Percentiles rank a stretch among this genome's conserved stretches.
Conservation (phyloP, 345 rosid genomes). For the Eucalyptus coolabah region DNA sequence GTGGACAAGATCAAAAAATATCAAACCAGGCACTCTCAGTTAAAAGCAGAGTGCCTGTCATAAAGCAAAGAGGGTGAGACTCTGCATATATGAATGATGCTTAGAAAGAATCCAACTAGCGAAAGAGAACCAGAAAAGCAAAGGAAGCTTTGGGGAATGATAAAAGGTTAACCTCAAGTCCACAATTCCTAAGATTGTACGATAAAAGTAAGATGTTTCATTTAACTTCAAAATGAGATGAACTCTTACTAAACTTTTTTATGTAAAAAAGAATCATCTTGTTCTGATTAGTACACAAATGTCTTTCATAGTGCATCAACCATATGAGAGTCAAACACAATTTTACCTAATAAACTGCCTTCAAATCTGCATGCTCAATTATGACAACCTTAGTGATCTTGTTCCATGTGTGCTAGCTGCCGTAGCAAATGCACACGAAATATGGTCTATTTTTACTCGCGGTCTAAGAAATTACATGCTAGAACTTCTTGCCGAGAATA, state of each 20-base stretch:
- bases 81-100: background rate
- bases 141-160: background rate
- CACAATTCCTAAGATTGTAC: background rate
- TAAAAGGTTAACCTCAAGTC: background rate
- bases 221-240: background rate
- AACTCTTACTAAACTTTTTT: background rate
- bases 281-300: background rate
- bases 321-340: background rate
- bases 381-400: background rate
- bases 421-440: background rate
- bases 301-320: background rate
- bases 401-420: background rate
- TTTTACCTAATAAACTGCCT: background rate
- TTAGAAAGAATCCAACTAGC: background rate
- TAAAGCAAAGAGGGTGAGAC: background rate
- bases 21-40: background rate
- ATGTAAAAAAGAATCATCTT: background rate
- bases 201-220: background rate
- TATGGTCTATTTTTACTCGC: background rate
- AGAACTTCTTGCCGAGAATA: background rate
- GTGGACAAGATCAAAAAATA: background rate
- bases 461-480: background rate
- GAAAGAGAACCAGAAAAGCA: background rate
- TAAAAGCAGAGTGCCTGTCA: background rate
- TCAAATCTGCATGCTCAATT: background rate